Evolutionary conservation across 768 basidiomycete genomes (phyloP).

Genomic region (Neoboletus magnificus): DNA sequence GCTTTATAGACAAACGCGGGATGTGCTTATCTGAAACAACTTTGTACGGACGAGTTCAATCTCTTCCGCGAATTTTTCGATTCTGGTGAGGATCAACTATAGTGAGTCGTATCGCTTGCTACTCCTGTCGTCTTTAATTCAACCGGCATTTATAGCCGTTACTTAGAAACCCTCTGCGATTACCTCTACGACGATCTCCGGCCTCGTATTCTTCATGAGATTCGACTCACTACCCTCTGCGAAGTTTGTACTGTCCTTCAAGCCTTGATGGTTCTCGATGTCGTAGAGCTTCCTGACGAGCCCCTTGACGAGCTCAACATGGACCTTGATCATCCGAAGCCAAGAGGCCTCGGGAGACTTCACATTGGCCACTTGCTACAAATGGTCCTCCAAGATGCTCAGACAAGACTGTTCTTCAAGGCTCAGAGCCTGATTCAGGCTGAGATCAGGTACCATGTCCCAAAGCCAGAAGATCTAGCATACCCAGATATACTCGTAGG

Average conservation of each 20-base stretch:
- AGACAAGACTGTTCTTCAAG: constrained; percentile 93
- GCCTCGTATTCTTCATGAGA: constrained; percentile 92
- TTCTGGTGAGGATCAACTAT: constrained; percentile 73
- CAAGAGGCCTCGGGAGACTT: constrained; percentile 51
- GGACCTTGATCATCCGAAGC: constrained; percentile 37
- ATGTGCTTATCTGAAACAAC: constrained; percentile 87
- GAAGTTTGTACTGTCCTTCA: constrained; percentile 96
- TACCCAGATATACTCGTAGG: constrained; percentile 83
- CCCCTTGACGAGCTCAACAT: constrained; percentile 33
- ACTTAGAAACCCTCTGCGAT: constrained; percentile 89
- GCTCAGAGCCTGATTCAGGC: constrained; percentile 88
- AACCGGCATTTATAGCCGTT: constrained; percentile 52
- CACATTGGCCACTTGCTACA: constrained; percentile 80
- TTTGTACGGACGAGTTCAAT: constrained; percentile 87
- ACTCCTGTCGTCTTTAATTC: constrained; percentile 4
- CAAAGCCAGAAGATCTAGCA: constrained; percentile 74
- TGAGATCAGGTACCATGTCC: constrained; percentile 81
- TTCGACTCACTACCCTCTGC: constrained; percentile 80
- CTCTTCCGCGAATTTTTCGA: constrained; percentile 85
- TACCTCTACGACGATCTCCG: constrained; percentile 94
- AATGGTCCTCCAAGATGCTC: constrained; percentile 94
- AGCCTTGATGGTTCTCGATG: constrained; percentile 92
- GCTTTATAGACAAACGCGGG: constrained; percentile 75
- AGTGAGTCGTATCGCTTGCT: constrained; percentile 43
- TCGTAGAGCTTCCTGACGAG: constrained; percentile 37